Base-by-base conservation (phyloP, 1,284 basidiomycete species). In the Tilletia caries region DNA sequence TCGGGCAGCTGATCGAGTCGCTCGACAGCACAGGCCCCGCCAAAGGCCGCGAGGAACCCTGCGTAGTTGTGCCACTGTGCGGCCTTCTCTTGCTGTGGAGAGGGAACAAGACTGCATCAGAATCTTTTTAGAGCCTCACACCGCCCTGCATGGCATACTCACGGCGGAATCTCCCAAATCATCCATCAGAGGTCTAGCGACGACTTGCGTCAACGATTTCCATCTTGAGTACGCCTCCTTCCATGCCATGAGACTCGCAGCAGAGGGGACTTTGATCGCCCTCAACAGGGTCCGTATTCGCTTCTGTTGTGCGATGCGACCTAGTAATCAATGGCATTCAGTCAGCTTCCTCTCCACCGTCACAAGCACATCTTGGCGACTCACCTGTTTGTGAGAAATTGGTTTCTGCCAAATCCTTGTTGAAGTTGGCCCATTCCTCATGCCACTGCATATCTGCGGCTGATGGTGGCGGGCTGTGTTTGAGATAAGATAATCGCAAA, bases 41-140 rank as follows among this genome's bases (percentile, higher is more conserved):
- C 89, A 32, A 91, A 88, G 0, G 91, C 88, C 20, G 91, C 89
- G 52, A 95, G 84, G 83, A 92, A 92, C 33, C 92, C 85, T 0
- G 91, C 90, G 27, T 93, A 86, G 82, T 95, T 93, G 79, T 93
- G 91, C 93, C 93, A 96, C 75, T 93, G 78, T 1, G 76, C 78
- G 2, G 79, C 79, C 68, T 76, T 79, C 41, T 78, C 76, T 66
- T 79, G 77, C 58, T 62, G 58, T 62, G 2, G 6, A 54, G 1
- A 29, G 5, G 1, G 25, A 54, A 27, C 8, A 5, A 54, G 46
- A 54, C 1, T 15, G 37, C 37, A 15, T 41, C 37, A 41, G 37
- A 41, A 41, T 15, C 37, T 41, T 41, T 2, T 15, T 6, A 41
- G 54, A 20, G 32, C 12, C 37, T 41, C 15, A 15, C 37, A 1